Evolutionary conservation across 106 monocot genomes (phyloP), one percentile per base, ranked within the genome.

Genomic region (Dendrobium officinale): DNA sequence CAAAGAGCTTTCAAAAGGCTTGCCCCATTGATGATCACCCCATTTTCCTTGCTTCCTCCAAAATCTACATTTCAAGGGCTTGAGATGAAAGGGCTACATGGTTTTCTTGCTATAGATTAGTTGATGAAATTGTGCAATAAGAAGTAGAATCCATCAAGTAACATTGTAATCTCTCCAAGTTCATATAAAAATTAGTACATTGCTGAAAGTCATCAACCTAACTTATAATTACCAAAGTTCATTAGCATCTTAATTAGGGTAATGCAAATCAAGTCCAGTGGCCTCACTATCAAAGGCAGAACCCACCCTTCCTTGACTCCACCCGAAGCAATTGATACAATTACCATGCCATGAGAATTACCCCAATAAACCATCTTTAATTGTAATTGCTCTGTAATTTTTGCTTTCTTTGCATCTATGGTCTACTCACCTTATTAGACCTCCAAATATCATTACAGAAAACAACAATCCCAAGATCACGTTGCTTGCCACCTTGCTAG

Each of bases 401-500:
- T 26, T 59, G 20, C 75, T 45, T 37, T 70, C 78, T 42, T 81
- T 85, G 19, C 85, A 66, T 10, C 37, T 74, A 70, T 67, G 47
- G 55, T 86, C 81, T 37, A 82, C 48, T 61, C 74, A 85, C 5
- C 86, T 78, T 56, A 92, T 37, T 51, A 87, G 48, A 77, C 82
- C 83, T 47, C 87, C 83, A 73, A 81, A 73, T 4, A 87, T 47
- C 37, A 90, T 13, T 40, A 84, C 27, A 18, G 86, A 6, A 72
- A 86, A 81, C n/a, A 90, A 77, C 72, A 92, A 55, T 7, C 92
- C 90, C 77, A 92, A 61, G 56, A 92, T 64, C 68, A 87, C 86
- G 56, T 88, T 48, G 80, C 92, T 88, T 22, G 90, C 88, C 2
- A 90, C 79, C 84, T 88, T 92, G 79, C 86, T 92, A 29, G 75